Evolutionary conservation across 192 early-diverging fungal genomes (phyloP), one percentile per base, ranked within the genome.

Genomic region (Chytriomyces hyalinus): DNA sequence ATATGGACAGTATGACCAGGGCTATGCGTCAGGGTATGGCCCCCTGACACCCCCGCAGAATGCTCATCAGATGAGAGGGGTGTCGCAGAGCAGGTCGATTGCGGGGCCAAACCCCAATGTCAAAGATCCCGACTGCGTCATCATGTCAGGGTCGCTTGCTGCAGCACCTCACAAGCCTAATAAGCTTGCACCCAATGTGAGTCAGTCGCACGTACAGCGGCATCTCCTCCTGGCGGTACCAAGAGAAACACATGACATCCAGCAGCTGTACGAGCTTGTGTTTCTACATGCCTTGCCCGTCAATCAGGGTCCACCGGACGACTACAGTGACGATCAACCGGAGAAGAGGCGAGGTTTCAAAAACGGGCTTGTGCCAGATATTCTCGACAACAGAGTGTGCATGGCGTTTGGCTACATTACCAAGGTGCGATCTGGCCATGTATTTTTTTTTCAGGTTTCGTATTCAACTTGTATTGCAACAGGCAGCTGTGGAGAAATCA

Each of bases 401-500:
- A 22, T 53, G 68, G 68, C 68, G 22, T 70, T 70, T 51, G 68
- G 68, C 11, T 50, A 70, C 6, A 53, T 70, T 24, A 53, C 68
- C 15, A 70, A 70, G 68, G 68, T 70, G 50, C 11, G 10, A 46
- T 8, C 3, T 46, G 36, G 36, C 36, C 1, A 36, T 36, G 36
- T 36, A 36, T 36, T 36, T 36, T 36, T 36, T 36, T 36, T 36
- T 36, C 36, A 36, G 2, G 36, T 4, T 36, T 36, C 4, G 36
- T 36, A 36, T 36, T 36, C 20, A 57, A 57, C 53, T 57, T 57
- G 53, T 57, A 1, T n/a, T 57, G 15, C 20, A 69, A 50, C 36
- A 76, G 74, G 74, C 66, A 7, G 76, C 76, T n/a, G 67, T 77
- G 11, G 76, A 77, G 45, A 53, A 62, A 36, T 47, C 66, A 6